phyloP scores from a whole-genome alignment of 2,329 filamentous ascomycete species.

The Blumeria graminis region DNA sequence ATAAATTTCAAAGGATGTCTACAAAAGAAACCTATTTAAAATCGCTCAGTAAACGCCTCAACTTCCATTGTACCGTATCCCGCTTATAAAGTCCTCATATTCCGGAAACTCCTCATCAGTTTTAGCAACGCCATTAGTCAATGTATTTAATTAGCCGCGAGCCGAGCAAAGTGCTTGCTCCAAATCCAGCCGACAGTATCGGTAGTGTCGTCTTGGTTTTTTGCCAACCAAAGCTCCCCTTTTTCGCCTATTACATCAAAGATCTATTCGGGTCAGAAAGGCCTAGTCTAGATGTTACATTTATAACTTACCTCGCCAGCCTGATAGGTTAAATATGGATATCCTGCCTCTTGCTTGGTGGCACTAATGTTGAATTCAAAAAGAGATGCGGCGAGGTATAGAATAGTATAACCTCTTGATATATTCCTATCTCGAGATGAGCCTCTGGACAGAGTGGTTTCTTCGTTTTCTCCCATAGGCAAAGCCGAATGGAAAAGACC shows the following conservation, averaged over 20 bases:
- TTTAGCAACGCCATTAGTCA: too few relatives aligned
- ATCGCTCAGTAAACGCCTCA: too few relatives aligned
- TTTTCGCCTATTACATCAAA: constrained; percentile 90
- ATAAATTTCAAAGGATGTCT: too few relatives aligned
- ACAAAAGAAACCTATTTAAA: too few relatives aligned
- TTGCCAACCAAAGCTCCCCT: constrained; percentile 89
- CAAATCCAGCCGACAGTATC: constrained; percentile 88
- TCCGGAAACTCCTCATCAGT: too few relatives aligned
- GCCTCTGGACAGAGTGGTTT: constrained; percentile 28
- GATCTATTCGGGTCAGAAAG: constrained; percentile 24
- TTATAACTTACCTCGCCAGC: constrained; percentile 49
- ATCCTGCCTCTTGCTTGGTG: constrained; percentile 76
- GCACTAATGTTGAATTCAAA: constrained; percentile 96
- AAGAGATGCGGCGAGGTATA: constrained; percentile 80
- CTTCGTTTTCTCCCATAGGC: constrained; percentile 46
- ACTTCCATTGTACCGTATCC: too few relatives aligned
- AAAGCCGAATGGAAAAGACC: constrained; percentile 73
- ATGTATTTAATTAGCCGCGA: constrained; percentile 17
- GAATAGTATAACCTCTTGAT: constrained; percentile 39
- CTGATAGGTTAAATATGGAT: constrained; percentile 87
- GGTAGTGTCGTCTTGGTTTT: constrained; percentile 75
- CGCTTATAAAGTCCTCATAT: too few relatives aligned
- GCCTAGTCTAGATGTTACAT: constrained; percentile 1
- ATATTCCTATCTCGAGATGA: constrained; percentile 31
- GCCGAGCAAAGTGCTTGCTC: constrained; percentile 81